These are phyloP conservation scores for Angomonas deanei DNA, from an alignment of 208 protist genomes.

Conservation along the genomic window DNA sequence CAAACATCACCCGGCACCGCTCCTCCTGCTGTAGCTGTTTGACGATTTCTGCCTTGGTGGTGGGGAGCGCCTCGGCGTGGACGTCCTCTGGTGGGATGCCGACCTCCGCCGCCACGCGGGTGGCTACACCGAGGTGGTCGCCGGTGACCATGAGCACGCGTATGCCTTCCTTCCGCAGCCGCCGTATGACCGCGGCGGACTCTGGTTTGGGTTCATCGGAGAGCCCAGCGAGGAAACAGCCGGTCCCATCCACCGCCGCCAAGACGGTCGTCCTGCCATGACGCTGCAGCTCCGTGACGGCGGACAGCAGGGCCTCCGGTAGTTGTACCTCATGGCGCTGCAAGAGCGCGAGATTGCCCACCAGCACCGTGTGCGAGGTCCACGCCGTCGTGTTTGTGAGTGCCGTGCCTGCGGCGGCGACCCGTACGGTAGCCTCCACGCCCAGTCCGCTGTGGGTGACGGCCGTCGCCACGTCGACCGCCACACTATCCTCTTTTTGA, in stretches of 20 bases:
- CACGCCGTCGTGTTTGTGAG: not conserved
- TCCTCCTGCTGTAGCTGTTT: conserved; percentile 50
- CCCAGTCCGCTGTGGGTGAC: conserved; percentile 47
- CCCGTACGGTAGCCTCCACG: conserved; percentile 32
- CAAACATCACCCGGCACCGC: conserved; percentile 54
- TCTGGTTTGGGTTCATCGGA: conserved; percentile 87
- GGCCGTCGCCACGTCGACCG: conserved; percentile 20
- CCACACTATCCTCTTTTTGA: not conserved
- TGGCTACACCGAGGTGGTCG: conserved; percentile 68
- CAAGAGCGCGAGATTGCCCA: conserved; percentile 75
- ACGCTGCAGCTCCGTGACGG: conserved; percentile 22
- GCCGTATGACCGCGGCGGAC: conserved; percentile 53
- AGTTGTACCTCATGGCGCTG: conserved; percentile 23
- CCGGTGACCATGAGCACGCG: conserved; percentile 79
- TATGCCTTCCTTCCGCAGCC: conserved; percentile 43
- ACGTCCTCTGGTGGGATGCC: conserved; percentile 73
- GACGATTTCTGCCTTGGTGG: conserved; percentile 80
- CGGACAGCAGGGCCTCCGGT: conserved; percentile 10
- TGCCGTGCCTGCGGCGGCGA: not conserved
- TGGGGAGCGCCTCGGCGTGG: conserved; percentile 74
- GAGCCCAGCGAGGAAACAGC: conserved; percentile 34
- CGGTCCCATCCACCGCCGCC: conserved; percentile 57
- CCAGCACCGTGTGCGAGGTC: conserved; percentile 37
- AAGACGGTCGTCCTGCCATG: conserved; percentile 67
- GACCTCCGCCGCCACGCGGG: conserved; percentile 47